These are phyloP conservation scores for Auricularia sp. DNA, from an alignment of 768 basidiomycete species.

Conservation along the genomic window DNA sequence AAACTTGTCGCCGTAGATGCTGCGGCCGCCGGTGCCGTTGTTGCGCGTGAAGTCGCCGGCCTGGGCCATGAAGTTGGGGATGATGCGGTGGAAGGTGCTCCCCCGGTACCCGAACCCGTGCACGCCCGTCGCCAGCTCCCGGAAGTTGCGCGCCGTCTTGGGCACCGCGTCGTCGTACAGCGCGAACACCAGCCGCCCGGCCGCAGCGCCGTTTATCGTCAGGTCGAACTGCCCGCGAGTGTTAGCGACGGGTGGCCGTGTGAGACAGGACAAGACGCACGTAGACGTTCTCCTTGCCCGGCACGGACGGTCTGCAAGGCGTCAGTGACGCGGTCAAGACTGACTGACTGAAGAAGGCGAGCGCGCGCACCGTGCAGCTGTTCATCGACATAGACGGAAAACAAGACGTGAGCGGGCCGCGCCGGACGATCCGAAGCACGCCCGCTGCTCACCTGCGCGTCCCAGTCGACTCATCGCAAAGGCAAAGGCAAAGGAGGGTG, in stretches of 20 bases:
- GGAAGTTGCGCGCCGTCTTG: conserved; percentile 70
- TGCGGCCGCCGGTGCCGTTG: conserved; percentile 72
- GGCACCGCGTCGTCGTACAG: conserved; percentile 79
- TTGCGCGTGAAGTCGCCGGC: conserved; percentile 74
- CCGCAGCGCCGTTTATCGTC: conserved; percentile 42
- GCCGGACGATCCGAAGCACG: no score
- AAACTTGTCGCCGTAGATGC: conserved; percentile 65
- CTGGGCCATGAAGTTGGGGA: conserved; percentile 68
- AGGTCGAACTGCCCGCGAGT: background rate
- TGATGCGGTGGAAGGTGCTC: conserved; percentile 30
- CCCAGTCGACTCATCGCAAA: no score
- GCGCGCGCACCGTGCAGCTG: no score
- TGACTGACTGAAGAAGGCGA: no score
- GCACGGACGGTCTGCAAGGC: no score
- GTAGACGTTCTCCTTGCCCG: background rate
- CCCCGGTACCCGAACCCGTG: conserved; percentile 64
- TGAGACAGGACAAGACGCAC: background rate
- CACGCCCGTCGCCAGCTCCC: conserved; percentile 60
- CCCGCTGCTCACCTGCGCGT: no score
- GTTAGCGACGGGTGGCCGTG: background rate
- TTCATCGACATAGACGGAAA: no score
- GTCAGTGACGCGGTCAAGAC: no score
- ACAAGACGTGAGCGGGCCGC: no score
- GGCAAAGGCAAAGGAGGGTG: no score
- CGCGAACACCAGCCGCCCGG: conserved; percentile 72